Base-by-base conservation (phyloP, 306 rosid species). In the Fagus sylvatica region DNA sequence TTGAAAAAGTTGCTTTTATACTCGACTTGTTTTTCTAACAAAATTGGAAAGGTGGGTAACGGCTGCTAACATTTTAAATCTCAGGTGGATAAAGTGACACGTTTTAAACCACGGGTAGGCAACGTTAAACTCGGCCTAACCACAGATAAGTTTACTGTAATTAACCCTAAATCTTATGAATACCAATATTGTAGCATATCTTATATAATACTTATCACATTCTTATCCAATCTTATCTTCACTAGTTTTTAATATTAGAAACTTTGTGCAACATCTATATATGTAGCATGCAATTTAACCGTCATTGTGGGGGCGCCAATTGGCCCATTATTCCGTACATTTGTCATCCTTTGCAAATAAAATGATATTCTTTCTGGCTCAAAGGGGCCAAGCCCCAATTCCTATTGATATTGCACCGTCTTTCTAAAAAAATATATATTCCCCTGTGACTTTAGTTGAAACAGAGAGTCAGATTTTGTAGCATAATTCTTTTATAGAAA, bases 141-240 rank as follows among this genome's bases (percentile, higher is more conserved):
- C n/a, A n/a, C n/a, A n/a, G n/a, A n/a, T n/a, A n/a, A n/a, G n/a
- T n/a, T n/a, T n/a, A n/a, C n/a, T n/a, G n/a, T n/a, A n/a, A n/a
- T n/a, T n/a, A n/a, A n/a, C n/a, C n/a, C n/a, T n/a, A 46, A 57
- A 28, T 57, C 64, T 30, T 28, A 9, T 22, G 64, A 22, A 57
- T 11, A 2, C 51, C 51, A 46, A 15, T 51, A 17, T 17, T 15
- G 15, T 10, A 46, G 51, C 13, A 10, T 46, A 46, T 46, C 76
- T 53, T 62, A 32, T 69, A 8, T 37, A 51, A 4, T 40, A 19
- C 37, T 39, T 32, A 5, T 77, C 74, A 6, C 67, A 39, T 67
- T 57, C 76, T 68, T 73, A 32, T 78, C 82, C 75, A 57, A 59
- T 42, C 79, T 72, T 73, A 78, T 68, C 73, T 4, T 74, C 5